Percentiles rank a stretch among this genome's conserved stretches.
Conservation (phyloP, 495 filamentous ascomycete species). For the Hypoxylon lienhwacheense region DNA sequence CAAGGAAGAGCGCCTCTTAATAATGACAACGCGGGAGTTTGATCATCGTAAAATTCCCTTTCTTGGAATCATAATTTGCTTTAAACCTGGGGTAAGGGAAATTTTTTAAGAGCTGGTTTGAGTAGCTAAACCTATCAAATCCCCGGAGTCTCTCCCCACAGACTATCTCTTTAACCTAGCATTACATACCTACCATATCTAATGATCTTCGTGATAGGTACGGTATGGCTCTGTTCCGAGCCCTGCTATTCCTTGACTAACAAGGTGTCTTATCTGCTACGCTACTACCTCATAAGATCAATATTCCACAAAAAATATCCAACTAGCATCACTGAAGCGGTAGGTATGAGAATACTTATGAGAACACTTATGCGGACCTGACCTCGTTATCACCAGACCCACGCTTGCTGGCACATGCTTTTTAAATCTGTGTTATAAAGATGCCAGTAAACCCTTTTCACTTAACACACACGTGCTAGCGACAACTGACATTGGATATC, state of each 20-base stretch:
- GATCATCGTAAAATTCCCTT: conserved; percentile 10
- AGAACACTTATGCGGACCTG: background rate
- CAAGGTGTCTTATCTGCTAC: conserved; percentile 20
- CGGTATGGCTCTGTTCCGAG: conserved; percentile 7
- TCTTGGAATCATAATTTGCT: conserved; percentile 9
- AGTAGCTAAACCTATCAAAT: conserved; percentile 11
- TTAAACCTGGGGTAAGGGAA: conserved; percentile 32
- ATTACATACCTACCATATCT: conserved; percentile 9
- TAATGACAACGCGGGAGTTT: conserved; percentile 6
- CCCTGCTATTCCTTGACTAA: conserved; percentile 2
- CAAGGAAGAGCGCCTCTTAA: too few relatives aligned
- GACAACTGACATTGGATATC: conserved; percentile 15
- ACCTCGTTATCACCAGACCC: conserved; percentile 6
- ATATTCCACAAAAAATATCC: conserved; percentile 7
- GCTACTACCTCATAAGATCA: conserved; percentile 15
- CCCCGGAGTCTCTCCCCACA: conserved; percentile 28
- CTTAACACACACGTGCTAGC: conserved; percentile 23
- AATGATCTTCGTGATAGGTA: too few relatives aligned
- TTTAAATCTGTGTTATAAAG: too few relatives aligned
- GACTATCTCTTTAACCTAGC: conserved; percentile 20
- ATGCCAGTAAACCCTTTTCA: too few relatives aligned
- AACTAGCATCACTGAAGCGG: background rate
- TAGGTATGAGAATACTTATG: background rate
- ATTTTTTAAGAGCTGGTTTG: conserved; percentile 8
- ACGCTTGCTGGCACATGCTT: conserved; percentile 15